Evolutionary conservation across 148 eudicot genomes (phyloP), one percentile per base, ranked within the genome.

Genomic region (Rhododendron vialii): DNA sequence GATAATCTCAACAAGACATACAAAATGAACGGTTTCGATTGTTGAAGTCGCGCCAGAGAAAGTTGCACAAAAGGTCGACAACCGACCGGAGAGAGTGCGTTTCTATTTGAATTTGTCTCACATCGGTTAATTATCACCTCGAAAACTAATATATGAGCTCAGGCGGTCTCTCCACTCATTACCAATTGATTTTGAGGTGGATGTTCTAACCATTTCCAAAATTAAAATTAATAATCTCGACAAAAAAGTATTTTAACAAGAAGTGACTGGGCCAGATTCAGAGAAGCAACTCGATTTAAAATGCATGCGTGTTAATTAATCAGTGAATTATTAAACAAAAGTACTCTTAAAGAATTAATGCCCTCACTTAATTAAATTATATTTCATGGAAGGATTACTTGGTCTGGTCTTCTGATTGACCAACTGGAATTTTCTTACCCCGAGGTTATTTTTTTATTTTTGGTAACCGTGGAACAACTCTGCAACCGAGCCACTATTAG

Each of bases 361-460:
- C 73, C 12, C 4, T 65, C 33, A 8, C 33, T n/a, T n/a, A 65
- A 65, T n/a, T 65, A 65, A 65, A 59, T 24, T 65, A 65, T 65
- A 8, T 8, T 65, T n/a, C 30, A 9, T 65, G 30, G 35, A 24
- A 24, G 57, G 28, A 17, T 30, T 18, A 51, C 55, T 81, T 81
- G 45, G 55, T 81, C 67, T 81, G 67, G 55, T 81, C 67, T 81
- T 81, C 13, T 50, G 59, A 47, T 55, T n/a, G 63, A 80, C 20
- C 51, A 50, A 80, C 3, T 47, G 63, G 43, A 17, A 28, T 50
- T 26, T 28, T 45, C 10, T 17, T 24, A 51, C 57, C 67, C n/a
- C n/a, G 33, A 81, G 43, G 0, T 24, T 81, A 50, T 50, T 47
- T 30, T 30, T 30, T 30, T 30, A 30, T 30, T 30, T 30, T 30